Base-by-base conservation (phyloP, 192 early-diverging fungal species). In the Nowakowskiella sp. region DNA sequence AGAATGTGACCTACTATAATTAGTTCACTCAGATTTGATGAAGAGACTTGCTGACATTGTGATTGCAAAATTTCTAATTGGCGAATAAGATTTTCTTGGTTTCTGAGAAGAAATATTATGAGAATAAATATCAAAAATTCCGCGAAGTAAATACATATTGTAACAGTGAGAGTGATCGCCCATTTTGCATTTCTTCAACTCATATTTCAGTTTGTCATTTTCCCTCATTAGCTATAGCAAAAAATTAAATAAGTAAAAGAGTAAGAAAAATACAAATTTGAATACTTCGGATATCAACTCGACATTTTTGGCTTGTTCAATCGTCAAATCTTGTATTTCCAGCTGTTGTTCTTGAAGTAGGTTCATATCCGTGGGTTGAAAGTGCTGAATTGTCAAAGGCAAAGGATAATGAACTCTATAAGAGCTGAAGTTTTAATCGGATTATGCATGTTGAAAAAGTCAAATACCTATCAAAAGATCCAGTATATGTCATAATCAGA, bases 341-440 rank as follows among this genome's bases (percentile, higher is more conserved):
- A 9, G 1, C 45, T n/a, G 44, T 33, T 8, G 43, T 23, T 19
- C 31, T n/a, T 21, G 13, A 5, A 21, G 9, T 47, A 8, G 22
- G 30, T 22, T 9, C 19, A 28, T 23, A 19, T 51, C 55, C n/a
- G 23, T 31, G 6, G n/a, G n/a, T n/a, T 27, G 29, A 21, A 62
- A 49, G 30, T 16, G 23, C 47, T 64, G 21, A 27, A 44, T 42
- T 25, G 49, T 50, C 32, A 78, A 49, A 9, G 76, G 76, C 19
- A 78, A 43, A 6, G 76, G 76, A 58, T 78, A 78, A 43, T 78
- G 76, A 5, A 78, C 70, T 13, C 74, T 76, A 42, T 31, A 19
- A 39, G 36, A 3, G 32, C 16, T 27, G 8, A 8, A 42, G 16
- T 42, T 6, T 6, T 28, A 49, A 39, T 5, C 21, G 31, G 27